A percentile compares a stretch with the other conserved stretches of the same genome.
Conservation (phyloP, 495 filamentous ascomycete genomes). For the Opeltia flavorubescens region DNA sequence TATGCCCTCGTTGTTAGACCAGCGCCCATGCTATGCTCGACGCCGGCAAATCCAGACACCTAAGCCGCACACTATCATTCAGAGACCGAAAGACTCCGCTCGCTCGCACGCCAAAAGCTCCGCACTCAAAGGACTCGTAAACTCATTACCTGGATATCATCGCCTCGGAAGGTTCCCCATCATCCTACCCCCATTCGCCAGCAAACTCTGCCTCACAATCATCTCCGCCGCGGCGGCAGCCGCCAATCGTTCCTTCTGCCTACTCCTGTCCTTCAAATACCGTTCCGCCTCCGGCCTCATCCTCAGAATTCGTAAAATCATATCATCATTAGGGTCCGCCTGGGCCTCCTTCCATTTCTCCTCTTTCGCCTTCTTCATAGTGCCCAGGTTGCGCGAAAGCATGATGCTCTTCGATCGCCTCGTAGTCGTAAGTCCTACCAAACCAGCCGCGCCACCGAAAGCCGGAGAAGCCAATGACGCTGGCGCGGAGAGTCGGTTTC, state of each 20-base stretch:
- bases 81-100: background rate
- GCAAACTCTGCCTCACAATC: constrained; percentile 87
- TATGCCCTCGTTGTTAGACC: background rate
- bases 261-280: constrained; percentile 79
- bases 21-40: constrained; percentile 7
- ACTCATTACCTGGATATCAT: constrained; percentile 4
- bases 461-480: constrained; percentile 38
- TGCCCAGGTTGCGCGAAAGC: constrained; percentile 86
- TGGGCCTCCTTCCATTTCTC: constrained; percentile 91
- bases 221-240: constrained; percentile 82
- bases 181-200: constrained; percentile 53
- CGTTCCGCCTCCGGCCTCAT: constrained; percentile 90
- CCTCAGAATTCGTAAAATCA: constrained; percentile 88
- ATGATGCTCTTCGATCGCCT: constrained; percentile 85
- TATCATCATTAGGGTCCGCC: constrained; percentile 94
- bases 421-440: constrained; percentile 55
- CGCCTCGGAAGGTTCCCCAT: constrained; percentile 35
- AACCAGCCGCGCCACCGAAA: constrained; percentile 44
- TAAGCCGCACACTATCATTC: background rate
- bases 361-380: constrained; percentile 89
- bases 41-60: background rate
- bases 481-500: constrained; percentile 62
- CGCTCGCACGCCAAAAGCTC: background rate
- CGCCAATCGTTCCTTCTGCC: constrained; percentile 87
- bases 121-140: background rate